Conservation (phyloP, 2,329 filamentous ascomycete species). For the Zymoseptoria tritici region DNA sequence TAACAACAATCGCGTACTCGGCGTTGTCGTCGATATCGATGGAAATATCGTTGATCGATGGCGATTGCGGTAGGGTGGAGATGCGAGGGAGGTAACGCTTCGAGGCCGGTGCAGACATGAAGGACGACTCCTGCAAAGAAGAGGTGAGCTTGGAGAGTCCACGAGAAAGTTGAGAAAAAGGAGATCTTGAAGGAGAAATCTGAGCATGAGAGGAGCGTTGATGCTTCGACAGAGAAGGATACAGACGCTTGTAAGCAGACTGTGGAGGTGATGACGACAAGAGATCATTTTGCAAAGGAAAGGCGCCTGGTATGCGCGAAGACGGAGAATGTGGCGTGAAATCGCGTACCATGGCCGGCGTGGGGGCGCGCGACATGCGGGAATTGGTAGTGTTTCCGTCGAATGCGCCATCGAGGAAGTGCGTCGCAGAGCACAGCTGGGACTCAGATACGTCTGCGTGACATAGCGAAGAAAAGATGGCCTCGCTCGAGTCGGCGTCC, state of each 20-base stretch:
- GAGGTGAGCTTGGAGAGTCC: constrained; percentile 25
- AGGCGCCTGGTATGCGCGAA: constrained; percentile 21
- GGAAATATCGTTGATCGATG: constrained; percentile 64
- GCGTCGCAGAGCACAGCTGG: constrained; percentile 62
- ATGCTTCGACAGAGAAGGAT: constrained; percentile 24
- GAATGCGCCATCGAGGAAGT: constrained; percentile 74
- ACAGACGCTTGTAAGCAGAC: constrained; percentile 22
- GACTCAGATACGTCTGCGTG: constrained; percentile 76
- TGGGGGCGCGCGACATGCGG: constrained; percentile 36
- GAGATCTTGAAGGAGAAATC: constrained; percentile 15
- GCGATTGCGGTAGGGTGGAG: constrained; percentile 63
- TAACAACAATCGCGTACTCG: constrained; percentile 82
- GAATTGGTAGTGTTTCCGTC: constrained; percentile 49
- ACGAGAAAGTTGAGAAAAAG: constrained; percentile 14
- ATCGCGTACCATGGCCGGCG: constrained; percentile 39
- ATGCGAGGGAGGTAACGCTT: constrained; percentile 56
- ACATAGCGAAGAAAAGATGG: constrained; percentile 65
- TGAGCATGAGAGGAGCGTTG: constrained; percentile 7
- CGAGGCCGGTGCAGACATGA: constrained; percentile 37
- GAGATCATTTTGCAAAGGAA: constrained; percentile 18
- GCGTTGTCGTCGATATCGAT: constrained; percentile 60
- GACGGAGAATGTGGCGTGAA: constrained; percentile 12
- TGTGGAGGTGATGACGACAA: constrained; percentile 7
- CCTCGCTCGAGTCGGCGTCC: constrained; percentile 47
- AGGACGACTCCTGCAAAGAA: constrained; percentile 28